Conservation (phyloP, 805 yeast genomes). For the Candida dajiaensis region DNA sequence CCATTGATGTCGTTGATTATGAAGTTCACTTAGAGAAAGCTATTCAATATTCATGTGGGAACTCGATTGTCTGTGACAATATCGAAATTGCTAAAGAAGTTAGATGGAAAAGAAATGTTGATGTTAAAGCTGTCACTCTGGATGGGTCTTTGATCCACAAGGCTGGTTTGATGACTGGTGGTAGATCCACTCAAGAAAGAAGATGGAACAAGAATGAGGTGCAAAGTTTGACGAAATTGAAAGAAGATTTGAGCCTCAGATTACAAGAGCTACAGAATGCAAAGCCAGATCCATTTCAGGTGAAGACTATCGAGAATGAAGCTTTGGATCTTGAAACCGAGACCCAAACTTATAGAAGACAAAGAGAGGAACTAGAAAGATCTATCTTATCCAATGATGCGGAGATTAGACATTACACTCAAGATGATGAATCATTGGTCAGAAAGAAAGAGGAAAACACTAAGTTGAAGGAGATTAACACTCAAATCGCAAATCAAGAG, state of each 20-base stretch:
- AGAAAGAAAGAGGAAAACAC: conserved; percentile 20
- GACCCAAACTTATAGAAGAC: conserved; percentile 38
- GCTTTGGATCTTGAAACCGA: conserved; percentile 43
- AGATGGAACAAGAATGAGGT: conserved; percentile 75
- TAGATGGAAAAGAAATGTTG: conserved; percentile 57
- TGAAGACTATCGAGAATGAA: conserved; percentile 53
- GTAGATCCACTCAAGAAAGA: conserved; percentile 44
- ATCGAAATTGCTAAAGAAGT: conserved; percentile 62
- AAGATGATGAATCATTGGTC: conserved; percentile 25
- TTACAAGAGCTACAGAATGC: conserved; percentile 35
- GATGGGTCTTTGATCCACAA: conserved; percentile 83
- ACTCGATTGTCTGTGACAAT: conserved; percentile 70
- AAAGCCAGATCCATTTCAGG: conserved; percentile 49
- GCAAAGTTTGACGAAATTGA: conserved; percentile 43
- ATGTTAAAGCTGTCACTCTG: conserved; percentile 67
- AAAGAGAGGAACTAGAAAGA: conserved; percentile 38
- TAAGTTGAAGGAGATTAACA: conserved; percentile 18
- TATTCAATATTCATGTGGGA: conserved; percentile 72
- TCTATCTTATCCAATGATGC: conserved; percentile 36
- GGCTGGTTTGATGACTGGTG: conserved; percentile 93
- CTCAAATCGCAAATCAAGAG: conserved; percentile 24
- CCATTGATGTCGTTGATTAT: conserved; percentile 65
- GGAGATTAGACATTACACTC: conserved; percentile 47
- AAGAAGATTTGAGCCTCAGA: conserved; percentile 42
- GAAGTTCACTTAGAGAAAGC: conserved; percentile 70